Evolutionary conservation across 2,329 filamentous ascomycete genomes (phyloP).

Genomic region (Aspergillus tamarii): DNA sequence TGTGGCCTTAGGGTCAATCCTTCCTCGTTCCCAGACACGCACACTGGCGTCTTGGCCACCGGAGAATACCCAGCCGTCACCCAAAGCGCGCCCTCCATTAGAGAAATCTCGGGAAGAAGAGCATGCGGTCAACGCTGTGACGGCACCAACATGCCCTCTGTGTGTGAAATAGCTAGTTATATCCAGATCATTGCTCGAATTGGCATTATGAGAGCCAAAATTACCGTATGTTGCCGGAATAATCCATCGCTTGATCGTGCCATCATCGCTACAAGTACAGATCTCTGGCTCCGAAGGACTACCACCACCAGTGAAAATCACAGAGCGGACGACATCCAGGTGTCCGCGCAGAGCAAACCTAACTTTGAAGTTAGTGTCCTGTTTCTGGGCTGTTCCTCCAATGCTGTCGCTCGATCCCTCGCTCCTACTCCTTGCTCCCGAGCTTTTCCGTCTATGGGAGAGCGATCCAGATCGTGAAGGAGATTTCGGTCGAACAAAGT

Average conservation of each 20-base stretch:
- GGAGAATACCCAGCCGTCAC: conserved; percentile 98
- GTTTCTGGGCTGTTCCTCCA: conserved; percentile 50
- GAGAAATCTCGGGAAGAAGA: conserved; percentile 86
- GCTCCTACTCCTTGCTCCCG: conserved; percentile 68
- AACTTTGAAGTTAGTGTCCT: conserved; percentile 85
- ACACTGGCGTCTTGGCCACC: conserved; percentile 93
- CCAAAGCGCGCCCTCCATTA: conserved; percentile 81
- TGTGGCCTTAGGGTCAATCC: conserved; percentile 93
- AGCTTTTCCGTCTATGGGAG: conserved; percentile 79
- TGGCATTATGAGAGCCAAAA: conserved; percentile 55
- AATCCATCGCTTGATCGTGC: conserved; percentile 94
- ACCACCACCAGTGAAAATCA: conserved; percentile 95
- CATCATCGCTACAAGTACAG: conserved; percentile 93
- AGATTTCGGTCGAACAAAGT: conserved; percentile 76
- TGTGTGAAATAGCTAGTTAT: conserved; percentile 95
- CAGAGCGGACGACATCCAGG: conserved; percentile 87
- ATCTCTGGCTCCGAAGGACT: conserved; percentile 96
- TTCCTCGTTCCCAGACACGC: conserved; percentile 90
- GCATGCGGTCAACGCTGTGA: conserved; percentile 84
- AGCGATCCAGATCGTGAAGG: conserved; percentile 67
- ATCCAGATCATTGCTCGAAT: conserved; percentile 76
- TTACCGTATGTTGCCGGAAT: conserved; percentile 79
- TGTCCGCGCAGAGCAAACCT: conserved; percentile 90
- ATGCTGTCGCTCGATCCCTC: conserved; percentile 67
- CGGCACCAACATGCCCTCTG: conserved; percentile 86